Evolutionary conservation across 179 eudicot genomes (phyloP).

Genomic region (Spinacia oleracea): DNA sequence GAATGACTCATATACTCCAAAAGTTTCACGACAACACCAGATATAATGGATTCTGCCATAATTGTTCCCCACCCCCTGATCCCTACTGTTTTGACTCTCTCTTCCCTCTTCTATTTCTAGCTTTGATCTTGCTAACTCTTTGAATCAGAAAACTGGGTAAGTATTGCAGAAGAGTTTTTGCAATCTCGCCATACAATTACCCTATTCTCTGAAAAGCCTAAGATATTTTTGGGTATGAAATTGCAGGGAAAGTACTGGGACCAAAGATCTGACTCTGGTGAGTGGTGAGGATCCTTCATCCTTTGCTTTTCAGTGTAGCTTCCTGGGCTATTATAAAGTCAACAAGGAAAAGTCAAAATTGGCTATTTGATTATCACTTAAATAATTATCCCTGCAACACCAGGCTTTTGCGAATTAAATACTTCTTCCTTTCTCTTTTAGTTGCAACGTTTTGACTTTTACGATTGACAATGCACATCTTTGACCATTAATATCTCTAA

Average conservation of each 20-base stretch:
- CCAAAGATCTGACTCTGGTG: too few relatives aligned
- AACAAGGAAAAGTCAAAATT: background rate
- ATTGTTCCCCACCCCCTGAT: background rate
- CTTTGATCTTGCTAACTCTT: background rate
- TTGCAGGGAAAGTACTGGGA: background rate
- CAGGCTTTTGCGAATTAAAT: background rate
- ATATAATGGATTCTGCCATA: slow-evolving; percentile 9
- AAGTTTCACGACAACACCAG: slow-evolving; percentile 1
- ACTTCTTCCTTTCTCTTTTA: too few relatives aligned
- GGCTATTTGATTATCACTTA: too few relatives aligned
- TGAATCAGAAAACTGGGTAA: too few relatives aligned
- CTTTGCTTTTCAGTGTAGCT: too few relatives aligned
- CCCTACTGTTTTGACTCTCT: background rate
- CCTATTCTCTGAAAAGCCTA: slow-evolving; percentile 4
- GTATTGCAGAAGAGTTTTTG: background rate
- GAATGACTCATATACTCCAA: background rate
- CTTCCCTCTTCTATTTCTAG: background rate
- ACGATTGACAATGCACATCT: too few relatives aligned
- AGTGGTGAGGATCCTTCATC: too few relatives aligned
- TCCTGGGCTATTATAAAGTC: background rate
- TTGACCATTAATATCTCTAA: too few relatives aligned
- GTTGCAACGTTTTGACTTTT: too few relatives aligned
- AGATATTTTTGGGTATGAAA: background rate
- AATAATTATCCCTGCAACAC: background rate
- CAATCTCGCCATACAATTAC: background rate